Evolutionary conservation across 257 asterid genomes (phyloP).

Genomic region (Thymus quinquecostatus): DNA sequence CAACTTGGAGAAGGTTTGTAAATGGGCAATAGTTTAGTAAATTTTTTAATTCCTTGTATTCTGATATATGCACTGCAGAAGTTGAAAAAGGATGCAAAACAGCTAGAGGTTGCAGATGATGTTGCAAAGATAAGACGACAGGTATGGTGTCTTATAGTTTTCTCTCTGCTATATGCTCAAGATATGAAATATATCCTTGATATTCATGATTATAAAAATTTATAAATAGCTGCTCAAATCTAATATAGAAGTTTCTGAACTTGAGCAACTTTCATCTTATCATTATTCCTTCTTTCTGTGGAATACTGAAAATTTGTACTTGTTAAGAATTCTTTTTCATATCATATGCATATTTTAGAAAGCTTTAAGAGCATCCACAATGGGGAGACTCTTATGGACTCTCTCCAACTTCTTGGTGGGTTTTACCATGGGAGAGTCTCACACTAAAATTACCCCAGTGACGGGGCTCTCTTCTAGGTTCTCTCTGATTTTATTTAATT

Average conservation of each 20-base stretch:
- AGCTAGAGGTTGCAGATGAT: conserved; percentile 48
- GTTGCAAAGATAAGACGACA: conserved; percentile 72
- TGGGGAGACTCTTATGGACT: too few species aligned
- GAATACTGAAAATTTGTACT: neutral
- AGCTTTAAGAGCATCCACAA: too few species aligned
- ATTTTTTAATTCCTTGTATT: conserved; percentile 9
- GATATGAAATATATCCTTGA: neutral
- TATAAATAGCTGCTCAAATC: conserved; percentile 3
- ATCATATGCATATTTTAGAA: neutral
- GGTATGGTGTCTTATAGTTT: conserved; percentile 44
- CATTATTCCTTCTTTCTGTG: neutral
- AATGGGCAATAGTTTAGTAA: conserved; percentile 17
- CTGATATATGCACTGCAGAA: conserved; percentile 53
- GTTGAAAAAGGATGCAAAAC: conserved; percentile 42
- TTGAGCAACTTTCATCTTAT: conserved; percentile 8
- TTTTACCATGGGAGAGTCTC: too few species aligned
- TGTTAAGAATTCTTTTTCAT: neutral
- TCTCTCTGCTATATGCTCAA: neutral
- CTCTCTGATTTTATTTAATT: too few species aligned
- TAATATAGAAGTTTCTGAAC: neutral
- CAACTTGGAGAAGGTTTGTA: conserved; percentile 66
- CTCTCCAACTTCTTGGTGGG: too few species aligned
- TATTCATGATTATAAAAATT: conserved; percentile 17
- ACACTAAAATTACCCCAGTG: too few species aligned
- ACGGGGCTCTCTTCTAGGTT: too few species aligned